Conservation (phyloP, 2,329 filamentous ascomycete genomes). For the Sphaceloma murrayae region DNA sequence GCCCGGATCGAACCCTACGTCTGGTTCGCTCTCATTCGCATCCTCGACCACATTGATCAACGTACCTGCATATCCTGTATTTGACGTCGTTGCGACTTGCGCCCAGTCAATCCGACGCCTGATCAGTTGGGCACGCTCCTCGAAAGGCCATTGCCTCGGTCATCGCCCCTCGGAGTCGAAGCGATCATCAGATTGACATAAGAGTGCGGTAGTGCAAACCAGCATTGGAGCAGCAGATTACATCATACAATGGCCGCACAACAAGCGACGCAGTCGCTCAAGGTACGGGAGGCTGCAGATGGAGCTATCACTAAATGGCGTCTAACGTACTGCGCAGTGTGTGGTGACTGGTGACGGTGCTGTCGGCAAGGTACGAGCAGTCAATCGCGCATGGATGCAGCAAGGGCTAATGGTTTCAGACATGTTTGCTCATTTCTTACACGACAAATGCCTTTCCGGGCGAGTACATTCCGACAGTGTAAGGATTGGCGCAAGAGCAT, state of each 20-base stretch:
- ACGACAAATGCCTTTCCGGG: conserved; percentile 99
- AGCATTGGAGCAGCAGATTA: background rate
- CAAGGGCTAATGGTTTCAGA: conserved; percentile 45
- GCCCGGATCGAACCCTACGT: background rate
- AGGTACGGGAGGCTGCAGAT: conserved; percentile 47
- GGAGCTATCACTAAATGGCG: conserved; percentile 18
- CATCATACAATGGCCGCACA: conserved; percentile 54
- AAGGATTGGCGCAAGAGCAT: conserved; percentile 30
- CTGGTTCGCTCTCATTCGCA: conserved; percentile 1
- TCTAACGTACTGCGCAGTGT: conserved; percentile 50
- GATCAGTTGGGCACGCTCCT: background rate
- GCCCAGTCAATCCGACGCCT: conserved; percentile 1
- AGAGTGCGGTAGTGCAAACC: background rate
- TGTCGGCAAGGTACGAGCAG: conserved; percentile 78
- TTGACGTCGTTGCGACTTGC: background rate
- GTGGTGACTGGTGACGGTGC: conserved; percentile 99
- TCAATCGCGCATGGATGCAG: conserved; percentile 17
- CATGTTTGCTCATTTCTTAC: conserved; percentile 97
- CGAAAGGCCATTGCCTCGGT: conserved; percentile 10
- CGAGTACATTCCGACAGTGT: conserved; percentile 99
- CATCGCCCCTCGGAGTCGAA: background rate
- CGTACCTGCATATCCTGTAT: conserved; percentile 13
- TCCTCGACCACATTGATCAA: conserved; percentile 1
- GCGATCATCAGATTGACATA: conserved; percentile 1
- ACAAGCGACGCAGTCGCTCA: conserved; percentile 79